These are phyloP conservation scores for Raddia guianensis DNA, from an alignment of 176 grass and related monocot genomes.

Conservation along the genomic window DNA sequence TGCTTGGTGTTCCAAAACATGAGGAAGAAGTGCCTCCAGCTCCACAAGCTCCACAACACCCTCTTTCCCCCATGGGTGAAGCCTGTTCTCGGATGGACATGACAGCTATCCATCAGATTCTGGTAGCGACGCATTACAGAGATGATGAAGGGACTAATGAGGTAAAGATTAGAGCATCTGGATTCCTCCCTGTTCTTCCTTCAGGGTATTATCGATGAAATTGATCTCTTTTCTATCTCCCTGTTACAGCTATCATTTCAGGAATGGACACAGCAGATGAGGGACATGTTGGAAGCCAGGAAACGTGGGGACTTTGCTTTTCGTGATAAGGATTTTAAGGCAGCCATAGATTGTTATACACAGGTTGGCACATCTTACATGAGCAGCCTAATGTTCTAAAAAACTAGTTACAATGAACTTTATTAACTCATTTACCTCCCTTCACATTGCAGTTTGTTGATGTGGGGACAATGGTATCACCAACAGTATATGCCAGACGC, in stretches of 20 bases:
- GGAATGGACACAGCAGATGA: constrained; percentile 99
- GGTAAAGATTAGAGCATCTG: constrained; percentile 45
- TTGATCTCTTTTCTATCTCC: background rate
- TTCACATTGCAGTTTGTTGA: constrained; percentile 69
- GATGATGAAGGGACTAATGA: constrained; percentile 95
- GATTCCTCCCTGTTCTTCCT: background rate
- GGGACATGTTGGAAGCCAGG: constrained; percentile 91
- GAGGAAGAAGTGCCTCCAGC: constrained; percentile 54
- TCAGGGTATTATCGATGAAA: background rate
- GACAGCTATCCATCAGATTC: constrained; percentile 92
- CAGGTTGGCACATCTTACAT: constrained; percentile 50
- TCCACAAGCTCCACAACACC: constrained; percentile 53
- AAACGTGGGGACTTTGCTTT: constrained; percentile 89
- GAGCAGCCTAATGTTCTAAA: background rate
- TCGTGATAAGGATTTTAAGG: constrained; percentile 98
- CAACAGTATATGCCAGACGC: constrained; percentile 79
- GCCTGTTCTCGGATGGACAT: constrained; percentile 93
- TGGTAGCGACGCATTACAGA: constrained; percentile 77
- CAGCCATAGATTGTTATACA: constrained; percentile 81
- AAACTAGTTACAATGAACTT: background rate
- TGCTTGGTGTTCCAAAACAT: constrained; percentile 78
- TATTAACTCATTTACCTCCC: background rate
- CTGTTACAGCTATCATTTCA: constrained; percentile 88
- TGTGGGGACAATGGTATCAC: constrained; percentile 92
- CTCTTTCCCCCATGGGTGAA: constrained; percentile 83